Percentiles rank a stretch among this genome's conserved stretches.
Conservation (phyloP, 805 yeast species). For the Sugiyamaella valdiviana region DNA sequence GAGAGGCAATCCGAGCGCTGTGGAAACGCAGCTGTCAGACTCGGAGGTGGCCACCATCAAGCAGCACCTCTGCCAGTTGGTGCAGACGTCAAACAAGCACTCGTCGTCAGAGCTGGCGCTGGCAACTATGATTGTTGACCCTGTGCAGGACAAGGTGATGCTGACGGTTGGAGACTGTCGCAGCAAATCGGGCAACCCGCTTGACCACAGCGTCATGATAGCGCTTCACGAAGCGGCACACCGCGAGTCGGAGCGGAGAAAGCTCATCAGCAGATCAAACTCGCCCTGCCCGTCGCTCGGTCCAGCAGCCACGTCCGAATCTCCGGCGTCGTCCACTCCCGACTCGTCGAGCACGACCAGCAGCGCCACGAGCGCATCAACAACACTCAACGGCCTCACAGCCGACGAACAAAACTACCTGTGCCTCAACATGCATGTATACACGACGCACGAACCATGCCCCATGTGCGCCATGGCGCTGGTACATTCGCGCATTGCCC, state of each 20-base stretch:
- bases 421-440: slow-evolving; percentile 70
- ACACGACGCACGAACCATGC: slow-evolving; percentile 93
- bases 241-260: slow-evolving; percentile 41
- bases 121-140: slow-evolving; percentile 60
- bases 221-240: slow-evolving; percentile 63
- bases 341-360: slow-evolving; percentile 1
- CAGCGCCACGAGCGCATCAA: background rate
- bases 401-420: slow-evolving; percentile 42
- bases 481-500: slow-evolving; percentile 76
- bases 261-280: background rate
- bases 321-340: slow-evolving; percentile 6
- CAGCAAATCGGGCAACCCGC: slow-evolving; percentile 38
- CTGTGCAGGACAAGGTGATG: slow-evolving; percentile 38
- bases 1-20: slow-evolving; percentile 74
- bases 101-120: slow-evolving; percentile 36
- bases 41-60: slow-evolving; percentile 44
- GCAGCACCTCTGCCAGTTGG: slow-evolving; percentile 29
- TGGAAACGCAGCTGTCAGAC: slow-evolving; percentile 40
- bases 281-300: background rate
- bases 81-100: slow-evolving; percentile 22
- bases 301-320: background rate
- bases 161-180: slow-evolving; percentile 40
- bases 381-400: background rate
- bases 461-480: slow-evolving; percentile 96
- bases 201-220: slow-evolving; percentile 69